Evolutionary conservation across 2,329 filamentous ascomycete species (phyloP), one percentile per base, ranked within the genome.

Genomic region (Ophiosphaerella narmari): DNA sequence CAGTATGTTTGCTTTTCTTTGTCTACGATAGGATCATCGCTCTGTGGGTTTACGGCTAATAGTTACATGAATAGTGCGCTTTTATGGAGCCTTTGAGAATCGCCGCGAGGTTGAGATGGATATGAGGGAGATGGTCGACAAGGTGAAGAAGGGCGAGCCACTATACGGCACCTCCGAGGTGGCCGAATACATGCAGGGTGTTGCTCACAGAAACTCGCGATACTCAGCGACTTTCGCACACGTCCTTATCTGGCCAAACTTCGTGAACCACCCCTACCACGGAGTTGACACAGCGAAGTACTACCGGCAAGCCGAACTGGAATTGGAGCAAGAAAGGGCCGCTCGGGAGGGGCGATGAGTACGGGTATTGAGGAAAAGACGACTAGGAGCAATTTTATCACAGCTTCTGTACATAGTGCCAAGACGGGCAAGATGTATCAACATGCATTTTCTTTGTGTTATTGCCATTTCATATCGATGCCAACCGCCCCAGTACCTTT

Each of bases 221-320:
- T 97, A 96, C 80, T 87, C 90, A 33, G 88, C 89, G 35, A 80
- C 94, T 29, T 94, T 93, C 75, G 78, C 90, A 60, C 88, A 91
- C 70, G 85, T 93, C 46, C 78, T 99, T 48, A 92, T 93, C 34
- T 97, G 92, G 94, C 93, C 96, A 78, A 99, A 99, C 81, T 89
- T 99, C 77, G 93, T 96, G 70, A 97, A 99, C 77, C 94, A 99
- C 77, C 68, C 59, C 21, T 70, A 72, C 83, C 94, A 99, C 74
- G 94, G 94, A 63, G 90, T 99, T 51, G 94, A 99, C 74, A 99
- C 94, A 29, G 91, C 93, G 59, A 99, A 99, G 80, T 99, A 99
- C 80, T 99, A 96, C 77, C 87, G 88, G 73, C 91, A 96, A 75
- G 94, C 94, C 7, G 94, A 99, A 81, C 82, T 87, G 74, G 94